Evolutionary conservation across 1,284 basidiomycete species (phyloP), one percentile per base, ranked within the genome.

Genomic region (Agroathelia rolfsii): DNA sequence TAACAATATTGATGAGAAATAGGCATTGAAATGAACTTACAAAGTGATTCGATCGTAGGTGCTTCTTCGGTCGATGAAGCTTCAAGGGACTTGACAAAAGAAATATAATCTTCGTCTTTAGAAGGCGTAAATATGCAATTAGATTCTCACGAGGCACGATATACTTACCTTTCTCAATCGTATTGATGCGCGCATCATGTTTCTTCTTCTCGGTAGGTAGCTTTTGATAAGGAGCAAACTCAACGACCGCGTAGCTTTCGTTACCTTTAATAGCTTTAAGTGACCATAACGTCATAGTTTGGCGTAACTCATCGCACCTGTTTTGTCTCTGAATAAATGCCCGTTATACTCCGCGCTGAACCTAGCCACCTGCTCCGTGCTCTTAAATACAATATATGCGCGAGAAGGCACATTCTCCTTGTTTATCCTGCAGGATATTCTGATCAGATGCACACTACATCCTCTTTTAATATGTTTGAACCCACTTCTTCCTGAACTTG

Each of bases 141-240:
- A 17, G 14, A 32, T 28, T 5, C 18, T 19, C 12, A 11, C 28
- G n/a, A 14, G 11, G 6, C 22, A 20, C 23, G 13, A 7, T 6
- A 24, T 16, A 37, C 48, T 12, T 24, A 77, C 83, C 83, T 58
- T 79, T 72, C 46, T 87, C 80, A 37, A 89, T 86, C 0, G 85
- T 87, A 2, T 69, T 80, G 38, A 72, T 72, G 27, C 79, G 64
- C 12, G 64, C 62, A 46, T 89, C 85, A 0, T 53, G 50, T 53
- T 88, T 92, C 53, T 70, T 74, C 55, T 79, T 79, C 41, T 80
- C 77, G 0, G 67, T 51, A 0, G 88, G 83, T 3, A 82, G 59
- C 55, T 89, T 95, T 53, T 93, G 92, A 42, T 81, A 87, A 0
- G 92, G 90, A 0, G 94, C 86, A 50, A 86, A 96, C 56, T 98